Conservation (phyloP, 805 yeast genomes). For the Zygotorulaspora chibaensis region DNA sequence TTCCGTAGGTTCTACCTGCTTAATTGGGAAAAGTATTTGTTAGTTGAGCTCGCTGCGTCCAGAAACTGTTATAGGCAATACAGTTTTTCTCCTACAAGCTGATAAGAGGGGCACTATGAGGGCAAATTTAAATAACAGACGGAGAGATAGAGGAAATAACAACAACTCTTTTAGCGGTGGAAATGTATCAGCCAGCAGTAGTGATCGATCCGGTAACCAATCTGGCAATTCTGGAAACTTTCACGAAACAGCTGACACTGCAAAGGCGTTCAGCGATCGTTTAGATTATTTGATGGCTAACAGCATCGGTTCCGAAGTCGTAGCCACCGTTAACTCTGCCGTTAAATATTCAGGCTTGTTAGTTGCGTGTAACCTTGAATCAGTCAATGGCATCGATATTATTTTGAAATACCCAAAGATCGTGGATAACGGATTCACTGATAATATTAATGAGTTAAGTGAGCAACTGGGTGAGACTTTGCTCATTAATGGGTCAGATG, state of each 20-base stretch:
- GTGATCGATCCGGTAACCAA: constrained; percentile 9
- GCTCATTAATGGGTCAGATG: constrained; percentile 34
- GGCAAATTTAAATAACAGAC: constrained; percentile 16
- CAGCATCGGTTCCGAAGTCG: constrained; percentile 54
- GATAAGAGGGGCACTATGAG: constrained; percentile 6
- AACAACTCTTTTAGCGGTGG: constrained; percentile 4
- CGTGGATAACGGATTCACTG: constrained; percentile 35
- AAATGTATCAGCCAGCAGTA: constrained; percentile 1
- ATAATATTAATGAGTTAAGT: constrained; percentile 32
- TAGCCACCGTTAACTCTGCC: constrained; percentile 61
- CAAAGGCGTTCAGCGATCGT: constrained; percentile 49
- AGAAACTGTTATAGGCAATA: too few relatives aligned
- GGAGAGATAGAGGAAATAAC: constrained; percentile 12
- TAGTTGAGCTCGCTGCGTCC: too few relatives aligned
- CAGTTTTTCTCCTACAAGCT: too few relatives aligned
- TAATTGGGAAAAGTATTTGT: too few relatives aligned
- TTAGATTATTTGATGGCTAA: constrained; percentile 51
- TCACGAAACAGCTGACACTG: constrained; percentile 27
- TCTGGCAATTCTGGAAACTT: constrained; percentile 14
- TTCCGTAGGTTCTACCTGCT: too few relatives aligned
- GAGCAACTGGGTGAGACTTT: constrained; percentile 24
- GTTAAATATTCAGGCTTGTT: constrained; percentile 55
- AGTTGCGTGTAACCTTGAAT: constrained; percentile 42
- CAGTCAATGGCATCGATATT: constrained; percentile 50
- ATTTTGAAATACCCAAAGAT: constrained; percentile 50